Percentiles rank a stretch among this genome's conserved stretches.
These are phyloP conservation scores for Nicotiana obtusifolia DNA, from an alignment of 257 asterid genomes.

Conservation along the genomic window DNA sequence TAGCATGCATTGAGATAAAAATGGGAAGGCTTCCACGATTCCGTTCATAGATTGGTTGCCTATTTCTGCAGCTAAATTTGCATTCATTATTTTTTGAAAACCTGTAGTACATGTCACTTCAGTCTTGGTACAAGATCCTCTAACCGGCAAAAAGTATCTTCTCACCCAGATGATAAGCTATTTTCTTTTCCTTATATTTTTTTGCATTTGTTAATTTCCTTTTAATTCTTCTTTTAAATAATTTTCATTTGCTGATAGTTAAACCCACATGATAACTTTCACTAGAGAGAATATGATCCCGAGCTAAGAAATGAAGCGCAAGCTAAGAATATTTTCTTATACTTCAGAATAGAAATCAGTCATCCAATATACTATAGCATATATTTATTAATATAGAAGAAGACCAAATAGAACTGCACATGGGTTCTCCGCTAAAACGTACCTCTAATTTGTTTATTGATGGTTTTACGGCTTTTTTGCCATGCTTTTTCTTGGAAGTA, in stretches of 20 bases:
- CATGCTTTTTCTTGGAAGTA: slow-evolving; percentile 39
- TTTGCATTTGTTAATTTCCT: background rate
- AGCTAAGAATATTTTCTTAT: background rate
- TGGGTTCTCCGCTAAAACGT: slow-evolving; percentile 15
- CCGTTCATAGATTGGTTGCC: background rate
- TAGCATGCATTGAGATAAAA: background rate
- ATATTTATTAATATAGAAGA: background rate
- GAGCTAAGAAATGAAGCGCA: background rate
- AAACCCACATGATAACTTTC: background rate
- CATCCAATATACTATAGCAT: background rate
- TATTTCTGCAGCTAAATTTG: background rate
- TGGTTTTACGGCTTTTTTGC: slow-evolving; percentile 24
- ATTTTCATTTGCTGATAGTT: background rate
- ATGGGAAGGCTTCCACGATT: background rate
- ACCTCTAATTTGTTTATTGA: slow-evolving; percentile 19
- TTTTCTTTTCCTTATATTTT: background rate
- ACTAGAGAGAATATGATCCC: background rate
- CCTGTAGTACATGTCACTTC: background rate
- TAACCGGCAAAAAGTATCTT: background rate
- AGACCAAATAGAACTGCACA: slow-evolving; percentile 33
- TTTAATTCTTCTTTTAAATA: background rate
- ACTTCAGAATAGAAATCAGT: background rate
- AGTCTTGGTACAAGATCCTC: background rate
- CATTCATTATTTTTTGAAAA: background rate
- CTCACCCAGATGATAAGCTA: background rate